phyloP scores from a whole-genome alignment of 2,329 filamentous ascomycete species.

The Cladosporium halotolerans region DNA sequence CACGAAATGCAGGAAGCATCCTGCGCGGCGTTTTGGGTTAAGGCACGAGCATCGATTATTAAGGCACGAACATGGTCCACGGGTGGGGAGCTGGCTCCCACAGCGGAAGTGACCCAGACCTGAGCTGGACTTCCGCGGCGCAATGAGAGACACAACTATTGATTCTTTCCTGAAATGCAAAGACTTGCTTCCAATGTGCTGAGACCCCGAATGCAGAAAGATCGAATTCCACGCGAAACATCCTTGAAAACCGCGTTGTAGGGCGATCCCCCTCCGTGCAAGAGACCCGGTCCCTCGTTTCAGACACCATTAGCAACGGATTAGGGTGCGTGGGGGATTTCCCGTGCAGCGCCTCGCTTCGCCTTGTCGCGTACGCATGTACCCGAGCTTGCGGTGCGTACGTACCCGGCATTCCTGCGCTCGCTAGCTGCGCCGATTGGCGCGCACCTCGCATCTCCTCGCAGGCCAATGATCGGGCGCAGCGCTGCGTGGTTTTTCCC shows the following conservation, averaged over 20 bases:
- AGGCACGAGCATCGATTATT: background rate
- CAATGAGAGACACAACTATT: too few relatives aligned
- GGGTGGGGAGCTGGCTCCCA: too few relatives aligned
- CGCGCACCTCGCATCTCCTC: background rate
- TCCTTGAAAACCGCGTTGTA: too few relatives aligned
- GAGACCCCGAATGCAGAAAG: too few relatives aligned
- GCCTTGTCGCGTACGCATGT: background rate
- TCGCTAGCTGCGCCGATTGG: slow-evolving; percentile 4
- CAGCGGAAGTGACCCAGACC: too few relatives aligned
- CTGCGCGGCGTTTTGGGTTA: slow-evolving; percentile 6
- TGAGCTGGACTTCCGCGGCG: too few relatives aligned
- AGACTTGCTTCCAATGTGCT: too few relatives aligned
- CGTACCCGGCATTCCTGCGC: background rate
- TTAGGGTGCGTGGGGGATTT: slow-evolving; percentile 6
- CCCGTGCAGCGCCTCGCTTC: background rate
- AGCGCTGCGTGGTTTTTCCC: background rate
- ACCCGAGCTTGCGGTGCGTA: too few relatives aligned
- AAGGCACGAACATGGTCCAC: background rate
- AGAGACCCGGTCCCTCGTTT: background rate
- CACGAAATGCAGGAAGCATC: too few relatives aligned
- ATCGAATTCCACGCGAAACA: too few relatives aligned
- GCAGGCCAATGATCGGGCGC: background rate
- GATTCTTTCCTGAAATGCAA: too few relatives aligned
- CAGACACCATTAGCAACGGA: slow-evolving; percentile 3
- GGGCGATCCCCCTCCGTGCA: too few relatives aligned